Evolutionary conservation across 768 basidiomycete species (phyloP).

Genomic region (Floccularia luteovirens): DNA sequence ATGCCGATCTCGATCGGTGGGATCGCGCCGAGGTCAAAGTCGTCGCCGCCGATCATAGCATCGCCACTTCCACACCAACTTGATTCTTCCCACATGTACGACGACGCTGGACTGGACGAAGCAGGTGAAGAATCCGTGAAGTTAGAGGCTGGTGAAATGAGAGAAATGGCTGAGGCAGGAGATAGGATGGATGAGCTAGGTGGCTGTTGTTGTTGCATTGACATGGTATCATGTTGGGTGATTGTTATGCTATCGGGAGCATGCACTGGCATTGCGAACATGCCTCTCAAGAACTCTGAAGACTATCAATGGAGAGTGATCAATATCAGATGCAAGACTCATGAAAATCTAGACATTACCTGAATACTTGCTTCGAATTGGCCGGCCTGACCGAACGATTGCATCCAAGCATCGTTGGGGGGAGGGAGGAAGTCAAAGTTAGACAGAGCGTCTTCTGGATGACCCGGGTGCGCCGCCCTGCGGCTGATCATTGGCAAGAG

Average conservation of each 20-base stretch:
- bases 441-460: conserved; percentile 32
- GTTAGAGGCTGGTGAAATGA: no score
- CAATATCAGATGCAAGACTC: background rate
- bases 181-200: conserved; percentile 40
- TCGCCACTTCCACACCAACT: conserved; percentile 28
- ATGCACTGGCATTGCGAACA: conserved; percentile 29
- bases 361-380: conserved; percentile 40
- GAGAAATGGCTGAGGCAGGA: conserved; percentile 38
- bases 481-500: conserved; percentile 53
- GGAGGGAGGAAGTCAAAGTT: conserved; percentile 51
- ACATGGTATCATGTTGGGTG: conserved; percentile 39
- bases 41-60: conserved; percentile 44
- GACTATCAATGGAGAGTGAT: conserved; percentile 22
- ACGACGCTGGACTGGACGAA: background rate
- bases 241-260: no score
- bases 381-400: conserved; percentile 26
- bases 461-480: conserved; percentile 45
- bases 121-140: background rate
- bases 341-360: conserved; percentile 17
- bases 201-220: conserved; percentile 28
- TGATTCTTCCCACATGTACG: conserved; percentile 20
- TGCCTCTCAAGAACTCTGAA: conserved; percentile 41
- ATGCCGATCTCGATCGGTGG: conserved; percentile 57
- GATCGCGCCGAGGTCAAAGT: conserved; percentile 61
- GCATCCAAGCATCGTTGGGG: conserved; percentile 28